Evolutionary conservation across 2,329 filamentous ascomycete genomes (phyloP).

Genomic region (Venturia oleaginea): DNA sequence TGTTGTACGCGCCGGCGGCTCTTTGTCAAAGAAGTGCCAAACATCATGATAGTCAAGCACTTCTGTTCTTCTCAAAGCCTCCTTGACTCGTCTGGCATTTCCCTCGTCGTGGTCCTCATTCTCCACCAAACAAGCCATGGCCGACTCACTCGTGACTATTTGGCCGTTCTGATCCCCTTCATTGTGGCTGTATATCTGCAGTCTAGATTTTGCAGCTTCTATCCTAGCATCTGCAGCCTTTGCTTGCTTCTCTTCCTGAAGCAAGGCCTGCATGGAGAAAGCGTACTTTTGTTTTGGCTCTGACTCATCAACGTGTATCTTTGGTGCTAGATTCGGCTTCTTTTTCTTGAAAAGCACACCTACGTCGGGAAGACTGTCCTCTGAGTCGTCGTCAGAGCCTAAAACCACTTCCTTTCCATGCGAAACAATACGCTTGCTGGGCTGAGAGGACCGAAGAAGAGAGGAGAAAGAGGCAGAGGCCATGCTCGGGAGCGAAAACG

Average conservation of each 20-base stretch:
- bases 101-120: slow-evolving; percentile 23
- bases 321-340: slow-evolving; percentile 18
- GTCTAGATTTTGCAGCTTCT: slow-evolving; percentile 1
- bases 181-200: neutral
- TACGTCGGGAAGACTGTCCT: slow-evolving; percentile 25
- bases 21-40: slow-evolving; percentile 49
- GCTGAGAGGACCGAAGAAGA: slow-evolving; percentile 24
- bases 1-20: slow-evolving; percentile 13
- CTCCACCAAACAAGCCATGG: slow-evolving; percentile 4
- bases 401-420: slow-evolving; percentile 45
- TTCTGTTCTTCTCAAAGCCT: slow-evolving; percentile 53
- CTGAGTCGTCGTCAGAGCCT: slow-evolving; percentile 27
- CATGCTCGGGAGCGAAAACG: neutral
- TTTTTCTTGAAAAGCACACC: slow-evolving; percentile 23
- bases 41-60: slow-evolving; percentile 42
- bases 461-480: slow-evolving; percentile 16
- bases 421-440: slow-evolving; percentile 32
- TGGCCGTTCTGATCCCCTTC: neutral
- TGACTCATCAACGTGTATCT: slow-evolving; percentile 35
- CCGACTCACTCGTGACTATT: neutral
- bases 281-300: slow-evolving; percentile 31
- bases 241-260: slow-evolving; percentile 21
- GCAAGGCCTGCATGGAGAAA: slow-evolving; percentile 54
- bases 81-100: slow-evolving; percentile 40
- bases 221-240: slow-evolving; percentile 10